Conservation (phyloP, 257 asterid species). For the Cynanchum wilfordii region DNA sequence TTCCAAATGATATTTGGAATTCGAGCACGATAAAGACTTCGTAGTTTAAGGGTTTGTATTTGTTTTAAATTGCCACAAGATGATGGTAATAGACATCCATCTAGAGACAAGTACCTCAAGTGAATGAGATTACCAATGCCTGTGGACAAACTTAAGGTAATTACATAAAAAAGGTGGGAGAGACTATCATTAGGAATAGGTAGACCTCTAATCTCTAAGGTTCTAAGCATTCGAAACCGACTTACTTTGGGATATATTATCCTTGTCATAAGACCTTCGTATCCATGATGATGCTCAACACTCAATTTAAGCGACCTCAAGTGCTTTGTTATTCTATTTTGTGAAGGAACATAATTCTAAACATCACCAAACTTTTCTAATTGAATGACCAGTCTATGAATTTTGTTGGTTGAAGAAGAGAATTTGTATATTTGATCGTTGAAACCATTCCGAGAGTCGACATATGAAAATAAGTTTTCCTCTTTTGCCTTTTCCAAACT, state of each 20-base stretch:
- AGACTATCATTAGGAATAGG: too few species aligned
- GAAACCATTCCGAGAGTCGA: background rate
- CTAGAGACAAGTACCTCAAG: too few species aligned
- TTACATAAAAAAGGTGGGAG: too few species aligned
- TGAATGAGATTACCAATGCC: background rate
- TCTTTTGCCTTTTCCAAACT: slow-evolving; percentile 6
- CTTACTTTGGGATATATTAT: background rate
- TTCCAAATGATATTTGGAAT: background rate
- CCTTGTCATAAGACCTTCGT: background rate
- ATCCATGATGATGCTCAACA: too few species aligned
- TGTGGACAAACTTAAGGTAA: background rate
- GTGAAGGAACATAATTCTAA: background rate
- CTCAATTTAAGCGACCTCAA: background rate
- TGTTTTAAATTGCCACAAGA: background rate
- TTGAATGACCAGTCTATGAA: background rate
- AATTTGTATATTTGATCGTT: background rate
- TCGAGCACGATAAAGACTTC: too few species aligned
- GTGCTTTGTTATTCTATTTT: background rate
- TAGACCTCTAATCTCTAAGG: background rate
- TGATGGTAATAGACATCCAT: background rate
- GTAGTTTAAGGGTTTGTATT: background rate
- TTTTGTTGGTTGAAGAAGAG: background rate
- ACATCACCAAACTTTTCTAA: background rate
- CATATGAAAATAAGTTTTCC: background rate
- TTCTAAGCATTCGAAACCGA: slow-evolving; percentile 2